phyloP scores from a whole-genome alignment of 495 filamentous ascomycete genomes.

The Talaromyces adpressus region DNA sequence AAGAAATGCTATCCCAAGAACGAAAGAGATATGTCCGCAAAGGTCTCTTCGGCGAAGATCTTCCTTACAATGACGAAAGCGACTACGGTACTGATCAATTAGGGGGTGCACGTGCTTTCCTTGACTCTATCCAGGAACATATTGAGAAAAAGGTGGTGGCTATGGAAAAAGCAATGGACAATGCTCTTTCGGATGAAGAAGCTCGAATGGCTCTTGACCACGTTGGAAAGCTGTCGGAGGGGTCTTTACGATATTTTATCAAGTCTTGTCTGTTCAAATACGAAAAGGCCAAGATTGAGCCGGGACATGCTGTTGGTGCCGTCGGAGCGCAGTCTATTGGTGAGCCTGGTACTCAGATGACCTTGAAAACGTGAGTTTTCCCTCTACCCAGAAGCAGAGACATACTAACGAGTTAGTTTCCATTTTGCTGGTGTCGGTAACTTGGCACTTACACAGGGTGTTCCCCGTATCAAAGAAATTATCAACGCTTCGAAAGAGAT shows the following conservation, averaged over 20 bases:
- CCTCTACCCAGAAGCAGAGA: not conserved
- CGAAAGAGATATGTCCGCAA: conserved; percentile 58
- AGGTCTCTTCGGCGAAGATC: conserved; percentile 37
- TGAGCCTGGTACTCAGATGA: conserved; percentile 99
- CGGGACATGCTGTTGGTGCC: conserved; percentile 94
- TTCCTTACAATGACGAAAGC: conserved; percentile 58
- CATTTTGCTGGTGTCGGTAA: conserved; percentile 99
- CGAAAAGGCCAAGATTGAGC: conserved; percentile 79
- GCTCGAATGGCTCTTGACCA: conserved; percentile 49
- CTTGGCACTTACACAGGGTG: conserved; percentile 98
- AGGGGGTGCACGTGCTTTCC: conserved; percentile 77
- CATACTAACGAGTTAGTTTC: conserved; percentile 41
- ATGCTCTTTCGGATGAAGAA: conserved; percentile 27
- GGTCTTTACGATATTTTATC: conserved; percentile 69
- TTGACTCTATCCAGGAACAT: conserved; percentile 67
- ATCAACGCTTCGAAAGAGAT: conserved; percentile 94
- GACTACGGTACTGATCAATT: conserved; percentile 71
- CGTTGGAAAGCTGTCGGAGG: conserved; percentile 71
- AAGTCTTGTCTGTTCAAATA: conserved; percentile 81
- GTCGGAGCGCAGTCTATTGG: conserved; percentile 97
- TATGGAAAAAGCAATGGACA: conserved; percentile 37
- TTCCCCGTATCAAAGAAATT: conserved; percentile 99
- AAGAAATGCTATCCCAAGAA: conserved; percentile 56
- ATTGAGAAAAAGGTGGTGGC: conserved; percentile 50
- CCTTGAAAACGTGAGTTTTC: conserved; percentile 64